Evolutionary conservation across 306 rosid species (phyloP).

Genomic region (Quercus glauca): DNA sequence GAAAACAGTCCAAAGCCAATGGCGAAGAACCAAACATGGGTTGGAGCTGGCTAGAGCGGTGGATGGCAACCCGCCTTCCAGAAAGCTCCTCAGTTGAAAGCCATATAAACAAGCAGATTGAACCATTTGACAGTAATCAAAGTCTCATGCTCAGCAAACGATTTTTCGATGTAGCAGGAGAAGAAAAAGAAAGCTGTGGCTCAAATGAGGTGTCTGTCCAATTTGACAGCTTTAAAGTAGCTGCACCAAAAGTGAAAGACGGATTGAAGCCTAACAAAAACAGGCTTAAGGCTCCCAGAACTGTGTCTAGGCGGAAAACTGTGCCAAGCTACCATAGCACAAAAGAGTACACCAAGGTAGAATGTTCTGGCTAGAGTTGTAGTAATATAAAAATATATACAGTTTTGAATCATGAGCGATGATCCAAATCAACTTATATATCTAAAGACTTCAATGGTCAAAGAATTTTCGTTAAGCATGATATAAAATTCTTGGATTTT

Average conservation of each 20-base stretch:
- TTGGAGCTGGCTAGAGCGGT: conserved; percentile 97
- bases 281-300: conserved; percentile 47
- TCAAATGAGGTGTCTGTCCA: conserved; percentile 75
- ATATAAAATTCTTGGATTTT: background rate
- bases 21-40: conserved; percentile 64
- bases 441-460: background rate
- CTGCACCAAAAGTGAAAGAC: conserved; percentile 33
- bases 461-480: background rate
- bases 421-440: background rate
- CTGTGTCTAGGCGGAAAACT: conserved; percentile 52
- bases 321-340: conserved; percentile 47
- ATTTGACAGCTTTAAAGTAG: conserved; percentile 45
- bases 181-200: conserved; percentile 90
- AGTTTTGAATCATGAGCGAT: background rate
- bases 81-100: conserved; percentile 58
- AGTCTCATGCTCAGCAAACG: conserved; percentile 30
- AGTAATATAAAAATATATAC: background rate
- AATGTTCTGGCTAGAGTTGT: background rate
- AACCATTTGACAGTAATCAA: conserved; percentile 31
- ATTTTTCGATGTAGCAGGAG: conserved; percentile 51
- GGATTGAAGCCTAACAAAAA: conserved; percentile 30
- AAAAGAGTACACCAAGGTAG: conserved; percentile 54
- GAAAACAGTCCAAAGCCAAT: conserved; percentile 39
- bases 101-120: conserved; percentile 39
- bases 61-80: conserved; percentile 94